phyloP scores from a whole-genome alignment of 2,329 filamentous ascomycete genomes.

The Calonectria pauciramosa region DNA sequence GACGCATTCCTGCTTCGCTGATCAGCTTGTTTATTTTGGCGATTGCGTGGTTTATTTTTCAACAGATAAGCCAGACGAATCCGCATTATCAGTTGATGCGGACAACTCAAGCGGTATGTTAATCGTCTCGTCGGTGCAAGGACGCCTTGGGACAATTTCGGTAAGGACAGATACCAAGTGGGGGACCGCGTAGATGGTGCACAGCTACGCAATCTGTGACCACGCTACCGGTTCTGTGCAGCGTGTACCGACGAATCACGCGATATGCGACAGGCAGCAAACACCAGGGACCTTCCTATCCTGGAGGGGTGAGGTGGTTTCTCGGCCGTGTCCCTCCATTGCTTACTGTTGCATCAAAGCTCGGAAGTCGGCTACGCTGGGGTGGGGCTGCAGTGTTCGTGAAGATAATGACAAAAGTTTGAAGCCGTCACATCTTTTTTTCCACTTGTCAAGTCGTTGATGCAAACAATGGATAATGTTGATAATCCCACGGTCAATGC shows the following conservation, averaged over 20 bases:
- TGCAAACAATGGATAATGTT: not conserved
- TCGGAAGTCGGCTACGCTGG: not conserved
- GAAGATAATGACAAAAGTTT: not conserved
- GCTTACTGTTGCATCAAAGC: not conserved
- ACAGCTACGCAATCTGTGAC: not conserved
- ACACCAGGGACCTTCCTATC: not conserved
- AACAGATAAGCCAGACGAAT: not conserved
- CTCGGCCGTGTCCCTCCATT: not conserved
- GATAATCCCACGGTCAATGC: not conserved
- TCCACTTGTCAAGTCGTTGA: not conserved
- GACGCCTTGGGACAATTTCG: not conserved
- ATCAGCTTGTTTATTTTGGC: not conserved
- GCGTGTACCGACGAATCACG: not conserved
- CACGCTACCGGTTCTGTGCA: not conserved
- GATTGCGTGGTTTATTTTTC: not conserved
- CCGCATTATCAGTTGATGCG: not conserved
- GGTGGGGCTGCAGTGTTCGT: not conserved
- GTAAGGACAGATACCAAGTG: not conserved
- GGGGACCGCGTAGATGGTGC: not conserved
- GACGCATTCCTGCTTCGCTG: not conserved
- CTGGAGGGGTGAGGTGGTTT: not conserved
- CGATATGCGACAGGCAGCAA: too few relatives aligned
- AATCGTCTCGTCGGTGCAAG: too few relatives aligned
- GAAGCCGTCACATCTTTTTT: not conserved
- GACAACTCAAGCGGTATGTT: not conserved